Evolutionary conservation across 2,329 filamentous ascomycete genomes (phyloP).

Genomic region (Exophiala dermatitidis): DNA sequence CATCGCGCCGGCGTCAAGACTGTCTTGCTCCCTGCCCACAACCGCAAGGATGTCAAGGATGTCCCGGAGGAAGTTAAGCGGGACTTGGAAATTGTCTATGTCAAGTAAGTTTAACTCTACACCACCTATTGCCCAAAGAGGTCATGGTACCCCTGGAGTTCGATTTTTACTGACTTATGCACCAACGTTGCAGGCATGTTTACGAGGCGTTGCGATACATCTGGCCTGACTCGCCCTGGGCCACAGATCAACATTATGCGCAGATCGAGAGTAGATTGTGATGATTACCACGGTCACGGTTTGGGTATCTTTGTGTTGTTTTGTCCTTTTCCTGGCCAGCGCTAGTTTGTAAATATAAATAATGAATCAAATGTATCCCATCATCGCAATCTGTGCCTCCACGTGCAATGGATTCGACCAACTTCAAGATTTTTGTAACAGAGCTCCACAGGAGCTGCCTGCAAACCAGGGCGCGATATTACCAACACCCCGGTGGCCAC

Average conservation of each 20-base stretch:
- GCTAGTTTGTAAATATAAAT: background rate
- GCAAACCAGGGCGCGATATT: no score
- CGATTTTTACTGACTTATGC: background rate
- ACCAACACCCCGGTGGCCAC: no score
- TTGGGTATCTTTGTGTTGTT: conserved; percentile 6
- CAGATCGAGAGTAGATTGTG: conserved; percentile 74
- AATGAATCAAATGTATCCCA: no score
- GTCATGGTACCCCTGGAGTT: no score
- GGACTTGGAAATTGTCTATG: conserved; percentile 80
- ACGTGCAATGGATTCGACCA: no score
- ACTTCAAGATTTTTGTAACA: no score
- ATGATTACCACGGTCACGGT: conserved; percentile 19
- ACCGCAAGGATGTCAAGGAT: conserved; percentile 87
- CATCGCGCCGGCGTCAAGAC: conserved; percentile 89
- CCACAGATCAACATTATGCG: conserved; percentile 61
- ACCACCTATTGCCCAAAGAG: background rate
- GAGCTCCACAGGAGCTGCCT: no score
- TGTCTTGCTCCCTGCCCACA: conserved; percentile 78
- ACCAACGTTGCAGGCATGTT: conserved; percentile 57
- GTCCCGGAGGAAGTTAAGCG: conserved; percentile 82
- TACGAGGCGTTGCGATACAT: conserved; percentile 88
- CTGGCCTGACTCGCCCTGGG: conserved; percentile 87
- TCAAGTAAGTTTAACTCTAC: conserved; percentile 56
- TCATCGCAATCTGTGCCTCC: no score
- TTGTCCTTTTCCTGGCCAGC: background rate